Conservation (phyloP, 352 stramenopile species). For the Thalassiosira mediterranea region DNA sequence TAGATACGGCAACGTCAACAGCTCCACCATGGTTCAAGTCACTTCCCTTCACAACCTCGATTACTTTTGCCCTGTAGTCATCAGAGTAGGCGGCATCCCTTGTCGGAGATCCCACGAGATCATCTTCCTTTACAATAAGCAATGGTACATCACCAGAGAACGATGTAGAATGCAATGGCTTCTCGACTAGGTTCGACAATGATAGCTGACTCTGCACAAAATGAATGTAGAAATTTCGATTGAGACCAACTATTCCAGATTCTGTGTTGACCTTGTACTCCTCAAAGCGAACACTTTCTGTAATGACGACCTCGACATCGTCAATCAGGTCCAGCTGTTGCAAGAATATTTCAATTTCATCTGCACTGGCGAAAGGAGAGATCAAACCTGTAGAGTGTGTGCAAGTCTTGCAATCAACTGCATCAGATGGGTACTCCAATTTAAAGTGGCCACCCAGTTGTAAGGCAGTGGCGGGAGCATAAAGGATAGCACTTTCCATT, state of each 20-base stretch:
- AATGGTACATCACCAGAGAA: conserved; percentile 51
- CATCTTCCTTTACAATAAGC: conserved; percentile 25
- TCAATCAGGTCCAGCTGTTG: conserved; percentile 79
- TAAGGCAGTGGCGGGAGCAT: conserved; percentile 42
- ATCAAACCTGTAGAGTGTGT: conserved; percentile 62
- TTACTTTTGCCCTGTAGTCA: conserved; percentile 49
- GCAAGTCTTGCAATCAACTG: conserved; percentile 46
- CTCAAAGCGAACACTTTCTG: conserved; percentile 38
- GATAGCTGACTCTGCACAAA: conserved; percentile 44
- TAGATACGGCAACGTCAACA: conserved; percentile 89
- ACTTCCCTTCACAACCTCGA: conserved; percentile 65
- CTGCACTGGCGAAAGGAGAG: conserved; percentile 62
- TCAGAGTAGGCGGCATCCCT: conserved; percentile 35
- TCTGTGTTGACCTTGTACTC: conserved; percentile 62
- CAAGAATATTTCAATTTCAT: conserved; percentile 77
- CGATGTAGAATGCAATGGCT: conserved; percentile 26
- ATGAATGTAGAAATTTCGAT: conserved; percentile 63
- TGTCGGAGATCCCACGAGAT: conserved; percentile 40
- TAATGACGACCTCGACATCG: conserved; percentile 76
- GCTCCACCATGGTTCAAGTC: conserved; percentile 72
- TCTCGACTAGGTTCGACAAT: conserved; percentile 15
- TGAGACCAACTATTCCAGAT: conserved; percentile 57
- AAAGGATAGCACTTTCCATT: conserved; percentile 22
- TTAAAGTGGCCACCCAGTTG: conserved; percentile 78
- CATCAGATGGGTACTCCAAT: conserved; percentile 70